These are phyloP conservation scores for Allium sativum DNA, from an alignment of 106 monocot genomes.

Conservation along the genomic window DNA sequence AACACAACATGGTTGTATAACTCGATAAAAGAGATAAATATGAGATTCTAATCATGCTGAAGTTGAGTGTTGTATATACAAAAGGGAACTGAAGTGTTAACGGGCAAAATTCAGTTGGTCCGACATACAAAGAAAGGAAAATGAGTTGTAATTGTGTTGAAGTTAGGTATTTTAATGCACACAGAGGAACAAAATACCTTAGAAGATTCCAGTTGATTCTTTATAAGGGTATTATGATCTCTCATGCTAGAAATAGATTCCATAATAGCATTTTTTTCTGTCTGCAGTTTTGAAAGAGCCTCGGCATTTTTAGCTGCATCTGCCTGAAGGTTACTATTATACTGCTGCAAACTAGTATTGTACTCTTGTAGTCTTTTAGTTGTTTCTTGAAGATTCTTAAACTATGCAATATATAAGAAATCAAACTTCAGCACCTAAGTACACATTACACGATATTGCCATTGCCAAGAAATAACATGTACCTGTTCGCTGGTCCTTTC, in stretches of 20 bases:
- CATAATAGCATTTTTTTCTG: slow-evolving; percentile 70
- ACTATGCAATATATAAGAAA: slow-evolving; percentile 16
- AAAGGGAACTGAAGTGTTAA: no score
- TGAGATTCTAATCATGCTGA: no score
- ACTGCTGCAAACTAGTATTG: slow-evolving; percentile 81
- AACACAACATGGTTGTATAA: no score
- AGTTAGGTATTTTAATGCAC: no score
- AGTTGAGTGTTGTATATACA: no score
- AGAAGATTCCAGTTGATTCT: slow-evolving; percentile 51
- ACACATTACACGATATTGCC: no score
- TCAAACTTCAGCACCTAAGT: no score
- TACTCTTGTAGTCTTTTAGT: slow-evolving; percentile 77
- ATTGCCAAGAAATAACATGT: not conserved
- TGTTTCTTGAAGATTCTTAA: slow-evolving; percentile 66
- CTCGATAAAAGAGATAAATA: no score
- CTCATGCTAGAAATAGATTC: slow-evolving; percentile 48
- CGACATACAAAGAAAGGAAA: not conserved
- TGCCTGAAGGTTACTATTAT: slow-evolving; percentile 77
- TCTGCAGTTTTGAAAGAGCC: slow-evolving; percentile 44
- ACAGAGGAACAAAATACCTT: slow-evolving; percentile 31
- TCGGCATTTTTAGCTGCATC: slow-evolving; percentile 45
- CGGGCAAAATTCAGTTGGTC: not conserved
- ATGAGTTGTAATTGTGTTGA: no score
- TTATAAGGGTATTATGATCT: slow-evolving; percentile 40
- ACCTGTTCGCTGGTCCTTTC: slow-evolving; percentile 50